These are phyloP conservation scores for Huntiella abstrusa DNA, from an alignment of 2,329 filamentous ascomycete genomes.

Conservation along the genomic window DNA sequence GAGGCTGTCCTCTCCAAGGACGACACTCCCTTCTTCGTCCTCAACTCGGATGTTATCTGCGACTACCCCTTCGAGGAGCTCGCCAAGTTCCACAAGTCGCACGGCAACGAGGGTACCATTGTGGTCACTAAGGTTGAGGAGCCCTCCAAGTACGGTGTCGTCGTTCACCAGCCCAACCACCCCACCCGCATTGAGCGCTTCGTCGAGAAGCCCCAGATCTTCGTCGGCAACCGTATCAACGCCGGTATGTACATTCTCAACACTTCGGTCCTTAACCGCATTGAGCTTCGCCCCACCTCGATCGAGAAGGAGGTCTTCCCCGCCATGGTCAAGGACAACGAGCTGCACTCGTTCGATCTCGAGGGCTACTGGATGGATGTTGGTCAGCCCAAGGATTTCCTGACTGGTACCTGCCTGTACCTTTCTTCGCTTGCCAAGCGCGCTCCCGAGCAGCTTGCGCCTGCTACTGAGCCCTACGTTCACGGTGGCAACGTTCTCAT, in stretches of 20 bases:
- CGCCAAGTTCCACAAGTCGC: slow-evolving; percentile 75
- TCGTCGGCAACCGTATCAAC: slow-evolving; percentile 97
- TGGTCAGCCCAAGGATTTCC: slow-evolving; percentile 95
- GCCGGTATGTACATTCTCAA: slow-evolving; percentile 97
- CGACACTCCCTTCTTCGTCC: slow-evolving; percentile 87
- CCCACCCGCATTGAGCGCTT: slow-evolving; percentile 89
- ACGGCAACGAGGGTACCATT: slow-evolving; percentile 93
- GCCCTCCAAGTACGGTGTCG: slow-evolving; percentile 95
- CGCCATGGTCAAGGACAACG: slow-evolving; percentile 70
- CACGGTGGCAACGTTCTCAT: slow-evolving; percentile 92
- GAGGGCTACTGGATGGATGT: slow-evolving; percentile 99
- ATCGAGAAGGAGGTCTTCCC: slow-evolving; percentile 99
- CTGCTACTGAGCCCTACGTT: slow-evolving; percentile 58
- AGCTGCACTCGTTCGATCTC: slow-evolving; percentile 88
- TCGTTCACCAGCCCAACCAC: slow-evolving; percentile 91
- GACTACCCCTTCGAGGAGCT: slow-evolving; percentile 89
- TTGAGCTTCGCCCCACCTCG: slow-evolving; percentile 87
- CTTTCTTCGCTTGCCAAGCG: slow-evolving; percentile 84
- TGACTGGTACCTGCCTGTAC: slow-evolving; percentile 89
- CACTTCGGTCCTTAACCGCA: slow-evolving; percentile 72
- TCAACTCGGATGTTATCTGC: slow-evolving; percentile 97
- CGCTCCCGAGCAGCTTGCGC: slow-evolving; percentile 63
- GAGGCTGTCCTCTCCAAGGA: slow-evolving; percentile 86
- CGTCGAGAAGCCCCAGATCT: slow-evolving; percentile 97
- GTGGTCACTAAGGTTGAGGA: slow-evolving; percentile 98